Evolutionary conservation across 2,329 filamentous ascomycete genomes (phyloP).

Genomic region (Colletotrichum abscissum): DNA sequence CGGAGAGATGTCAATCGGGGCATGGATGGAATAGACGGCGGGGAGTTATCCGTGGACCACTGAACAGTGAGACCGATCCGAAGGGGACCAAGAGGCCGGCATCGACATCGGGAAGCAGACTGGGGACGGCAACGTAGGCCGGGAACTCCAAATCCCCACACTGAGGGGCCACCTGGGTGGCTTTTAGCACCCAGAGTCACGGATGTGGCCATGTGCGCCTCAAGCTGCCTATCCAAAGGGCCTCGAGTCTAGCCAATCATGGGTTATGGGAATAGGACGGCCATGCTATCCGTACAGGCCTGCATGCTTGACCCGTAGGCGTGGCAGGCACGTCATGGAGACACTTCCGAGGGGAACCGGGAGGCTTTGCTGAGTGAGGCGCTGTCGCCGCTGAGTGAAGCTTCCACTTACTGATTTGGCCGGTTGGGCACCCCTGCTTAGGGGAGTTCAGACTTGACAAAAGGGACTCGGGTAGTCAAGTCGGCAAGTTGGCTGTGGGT

Average conservation of each 20-base stretch:
- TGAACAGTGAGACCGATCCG: constrained; percentile 9
- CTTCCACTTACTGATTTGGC: constrained; percentile 2
- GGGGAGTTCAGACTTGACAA: constrained; percentile 15
- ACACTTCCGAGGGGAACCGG: neutral
- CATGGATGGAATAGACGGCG: constrained; percentile 14
- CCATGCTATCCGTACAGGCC: neutral
- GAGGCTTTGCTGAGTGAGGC: neutral
- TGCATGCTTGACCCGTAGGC: neutral
- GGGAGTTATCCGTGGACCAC: constrained; percentile 13
- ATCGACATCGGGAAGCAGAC: constrained; percentile 27
- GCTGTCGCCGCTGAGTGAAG: neutral
- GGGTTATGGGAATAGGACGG: neutral
- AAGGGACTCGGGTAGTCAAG: constrained; percentile 32
- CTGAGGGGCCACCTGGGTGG: neutral
- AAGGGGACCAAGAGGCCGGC: constrained; percentile 26
- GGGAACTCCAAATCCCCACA: constrained; percentile 31
- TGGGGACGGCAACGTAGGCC: constrained; percentile 24
- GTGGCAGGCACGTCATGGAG: neutral
- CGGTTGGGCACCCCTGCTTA: constrained; percentile 19
- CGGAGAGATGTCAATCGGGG: constrained; percentile 2
- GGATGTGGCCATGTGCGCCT: neutral
- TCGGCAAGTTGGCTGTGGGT: constrained; percentile 31
- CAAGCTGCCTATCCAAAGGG: neutral
- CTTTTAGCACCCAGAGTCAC: neutral
- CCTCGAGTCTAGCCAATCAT: neutral